A percentile compares a stretch with the other conserved stretches of the same genome.
These are phyloP conservation scores for Penicillium maclennaniae DNA, from an alignment of 495 filamentous ascomycete genomes.

Conservation along the genomic window DNA sequence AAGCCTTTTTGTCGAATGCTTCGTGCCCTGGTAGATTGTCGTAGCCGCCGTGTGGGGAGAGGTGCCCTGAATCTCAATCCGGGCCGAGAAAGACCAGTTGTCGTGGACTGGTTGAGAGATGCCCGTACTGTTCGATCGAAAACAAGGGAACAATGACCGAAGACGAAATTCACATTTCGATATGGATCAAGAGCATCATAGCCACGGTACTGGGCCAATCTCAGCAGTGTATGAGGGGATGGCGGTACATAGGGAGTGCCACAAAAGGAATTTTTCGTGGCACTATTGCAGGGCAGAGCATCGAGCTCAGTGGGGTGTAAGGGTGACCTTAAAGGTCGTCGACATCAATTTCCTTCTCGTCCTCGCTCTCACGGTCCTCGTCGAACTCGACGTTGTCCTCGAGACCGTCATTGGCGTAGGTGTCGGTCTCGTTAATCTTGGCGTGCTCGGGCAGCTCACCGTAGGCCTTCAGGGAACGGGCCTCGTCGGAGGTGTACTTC, in stretches of 20 bases:
- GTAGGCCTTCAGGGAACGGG: slow-evolving; percentile 88
- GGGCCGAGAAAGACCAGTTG: slow-evolving; percentile 12
- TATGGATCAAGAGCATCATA: slow-evolving; percentile 12
- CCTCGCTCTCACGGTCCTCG: slow-evolving; percentile 55
- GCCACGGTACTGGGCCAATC: slow-evolving; percentile 20
- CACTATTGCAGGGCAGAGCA: slow-evolving; percentile 37
- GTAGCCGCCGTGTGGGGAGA: slow-evolving; percentile 11
- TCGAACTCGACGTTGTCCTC: slow-evolving; percentile 60
- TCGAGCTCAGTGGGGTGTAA: slow-evolving; percentile 23
- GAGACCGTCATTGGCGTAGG: slow-evolving; percentile 65
- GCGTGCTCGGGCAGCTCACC: slow-evolving; percentile 95
- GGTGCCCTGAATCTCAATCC: slow-evolving; percentile 15
- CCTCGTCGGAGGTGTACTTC: slow-evolving; percentile 98
- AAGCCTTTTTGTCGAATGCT: slow-evolving; percentile 23
- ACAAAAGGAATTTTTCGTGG: slow-evolving; percentile 26
- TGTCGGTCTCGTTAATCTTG: slow-evolving; percentile 99
- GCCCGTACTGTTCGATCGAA: slow-evolving; percentile 12
- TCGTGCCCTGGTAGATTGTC: slow-evolving; percentile 27
- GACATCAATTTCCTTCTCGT: slow-evolving; percentile 58
- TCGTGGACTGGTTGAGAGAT: slow-evolving; percentile 5
- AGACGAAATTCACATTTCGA: slow-evolving; percentile 3
- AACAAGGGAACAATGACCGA: slow-evolving; percentile 12
- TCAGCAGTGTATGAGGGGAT: slow-evolving; percentile 19
- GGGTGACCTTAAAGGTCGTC: slow-evolving; percentile 52
- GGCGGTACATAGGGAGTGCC: slow-evolving; percentile 28